Evolutionary conservation across 345 rosid genomes (phyloP), one percentile per base, ranked within the genome.

Genomic region (Euclidium syriacum): DNA sequence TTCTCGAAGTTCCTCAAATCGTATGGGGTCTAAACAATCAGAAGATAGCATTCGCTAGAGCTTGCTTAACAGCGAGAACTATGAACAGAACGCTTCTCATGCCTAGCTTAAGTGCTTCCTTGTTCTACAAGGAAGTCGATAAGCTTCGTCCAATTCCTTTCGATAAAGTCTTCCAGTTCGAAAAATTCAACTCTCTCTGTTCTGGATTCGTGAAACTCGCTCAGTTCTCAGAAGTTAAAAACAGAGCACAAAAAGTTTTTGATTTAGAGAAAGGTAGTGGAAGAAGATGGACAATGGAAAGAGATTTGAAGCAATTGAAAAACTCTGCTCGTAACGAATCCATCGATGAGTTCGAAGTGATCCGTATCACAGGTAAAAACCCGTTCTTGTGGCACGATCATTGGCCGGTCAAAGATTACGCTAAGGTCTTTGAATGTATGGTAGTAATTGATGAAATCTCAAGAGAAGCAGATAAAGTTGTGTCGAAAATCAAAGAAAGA

Each of bases 381-480:
- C 95, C 99, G 0, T 94, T 94, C 73, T 57, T 94, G 71, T 94
- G 99, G 99, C 97, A 94, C 12, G 99, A 94, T 73, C 99, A 94
- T 67, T 94, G 99, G 99, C 87, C 97, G 0, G 87, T 90, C 14
- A 75, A 73, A 70, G 96, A 94, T 58, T 94, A 94, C 59, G 99
- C 95, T 4, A 85, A 69, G 72, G 76, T 87, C 40, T 83, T 94
- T 67, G 97, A 90, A 65, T 90, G 99, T 61, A 80, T 94, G 64
- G 86, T 71, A 38, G 80, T 94, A 46, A 84, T 88, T 0, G 85
- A 84, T 32, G 97, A 86, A 62, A 83, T 90, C 61, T 52, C 81
- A 0, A 78, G 64, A 40, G 97, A 86, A 71, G 99, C 96, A 0
- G 85, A 88, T 54, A 81, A 60, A 71, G 97, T 94, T 51, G 84